phyloP scores from a whole-genome alignment of 305 asterid genomes.

The Solanum chacoense region DNA sequence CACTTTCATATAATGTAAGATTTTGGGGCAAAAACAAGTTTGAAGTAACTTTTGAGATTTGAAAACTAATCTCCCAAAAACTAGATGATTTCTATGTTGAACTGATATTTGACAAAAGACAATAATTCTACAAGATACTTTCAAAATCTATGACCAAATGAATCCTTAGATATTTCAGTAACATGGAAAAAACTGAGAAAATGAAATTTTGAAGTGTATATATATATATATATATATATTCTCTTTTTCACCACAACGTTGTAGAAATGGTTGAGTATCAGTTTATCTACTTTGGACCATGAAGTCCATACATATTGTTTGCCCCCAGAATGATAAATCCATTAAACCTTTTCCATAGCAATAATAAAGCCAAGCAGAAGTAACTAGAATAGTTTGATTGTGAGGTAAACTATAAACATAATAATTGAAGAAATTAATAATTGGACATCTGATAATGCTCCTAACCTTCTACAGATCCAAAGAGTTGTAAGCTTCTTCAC shows the following conservation, averaged over 20 bases:
- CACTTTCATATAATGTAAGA: not conserved
- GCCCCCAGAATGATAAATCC: not conserved
- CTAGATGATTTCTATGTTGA: not conserved
- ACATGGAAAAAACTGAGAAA: not conserved
- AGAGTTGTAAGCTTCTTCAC: conserved; percentile 23
- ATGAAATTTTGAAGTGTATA: not conserved
- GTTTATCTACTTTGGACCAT: not conserved
- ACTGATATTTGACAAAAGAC: not conserved
- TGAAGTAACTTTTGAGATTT: not conserved
- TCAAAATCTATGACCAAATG: not conserved
- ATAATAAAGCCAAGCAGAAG: not conserved
- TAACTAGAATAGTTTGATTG: not conserved
- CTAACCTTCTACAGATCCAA: conserved; percentile 15
- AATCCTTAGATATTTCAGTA: not conserved
- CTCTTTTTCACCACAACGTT: not conserved
- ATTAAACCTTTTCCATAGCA: not conserved
- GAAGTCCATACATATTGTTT: not conserved
- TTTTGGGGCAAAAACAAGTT: not conserved
- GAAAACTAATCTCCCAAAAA: not conserved
- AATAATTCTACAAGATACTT: not conserved
- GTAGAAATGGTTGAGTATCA: not conserved
- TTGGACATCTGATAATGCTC: not conserved
- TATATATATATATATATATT: not conserved
- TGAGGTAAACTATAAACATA: not conserved
- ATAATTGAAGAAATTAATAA: not conserved